Evolutionary conservation across 2,329 filamentous ascomycete genomes (phyloP).

Genomic region (Purpureocillium lavendulum): DNA sequence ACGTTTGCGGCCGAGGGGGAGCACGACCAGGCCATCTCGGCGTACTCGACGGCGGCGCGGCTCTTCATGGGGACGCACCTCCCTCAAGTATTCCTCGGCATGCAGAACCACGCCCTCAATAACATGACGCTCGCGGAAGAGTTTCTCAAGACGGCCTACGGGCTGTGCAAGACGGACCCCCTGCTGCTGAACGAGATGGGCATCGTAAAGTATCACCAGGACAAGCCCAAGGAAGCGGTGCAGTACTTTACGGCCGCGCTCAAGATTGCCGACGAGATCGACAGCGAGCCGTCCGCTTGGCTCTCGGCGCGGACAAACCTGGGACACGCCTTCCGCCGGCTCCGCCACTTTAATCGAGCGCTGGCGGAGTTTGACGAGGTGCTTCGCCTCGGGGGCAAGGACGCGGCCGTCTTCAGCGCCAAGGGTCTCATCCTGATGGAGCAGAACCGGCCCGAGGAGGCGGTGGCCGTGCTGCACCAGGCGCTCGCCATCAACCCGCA

Average conservation of each 20-base stretch:
- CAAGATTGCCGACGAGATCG: conserved; percentile 68
- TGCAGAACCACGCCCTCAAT: conserved; percentile 95
- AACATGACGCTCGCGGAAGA: conserved; percentile 92
- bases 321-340: conserved; percentile 74
- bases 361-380: conserved; percentile 82
- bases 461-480: conserved; percentile 76
- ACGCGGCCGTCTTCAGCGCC: conserved; percentile 68
- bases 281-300: conserved; percentile 75
- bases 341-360: conserved; percentile 60
- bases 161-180: conserved; percentile 75
- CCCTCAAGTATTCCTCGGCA: conserved; percentile 90
- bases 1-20: conserved; percentile 97
- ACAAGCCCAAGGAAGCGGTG: conserved; percentile 66
- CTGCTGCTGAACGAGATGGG: conserved; percentile 92
- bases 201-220: conserved; percentile 90
- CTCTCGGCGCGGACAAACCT: conserved; percentile 80
- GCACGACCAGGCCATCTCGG: conserved; percentile 95
- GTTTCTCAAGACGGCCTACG: conserved; percentile 84
- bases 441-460: conserved; percentile 64
- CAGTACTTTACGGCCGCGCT: conserved; percentile 73
- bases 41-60: conserved; percentile 89
- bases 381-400: conserved; percentile 71
- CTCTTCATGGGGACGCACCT: conserved; percentile 96
- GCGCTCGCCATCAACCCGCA: conserved; percentile 71
- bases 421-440: conserved; percentile 83